A percentile compares a stretch with the other conserved stretches of the same genome.
phyloP scores from a whole-genome alignment of 2,329 filamentous ascomycete genomes.

The Ascochyta fabae region DNA sequence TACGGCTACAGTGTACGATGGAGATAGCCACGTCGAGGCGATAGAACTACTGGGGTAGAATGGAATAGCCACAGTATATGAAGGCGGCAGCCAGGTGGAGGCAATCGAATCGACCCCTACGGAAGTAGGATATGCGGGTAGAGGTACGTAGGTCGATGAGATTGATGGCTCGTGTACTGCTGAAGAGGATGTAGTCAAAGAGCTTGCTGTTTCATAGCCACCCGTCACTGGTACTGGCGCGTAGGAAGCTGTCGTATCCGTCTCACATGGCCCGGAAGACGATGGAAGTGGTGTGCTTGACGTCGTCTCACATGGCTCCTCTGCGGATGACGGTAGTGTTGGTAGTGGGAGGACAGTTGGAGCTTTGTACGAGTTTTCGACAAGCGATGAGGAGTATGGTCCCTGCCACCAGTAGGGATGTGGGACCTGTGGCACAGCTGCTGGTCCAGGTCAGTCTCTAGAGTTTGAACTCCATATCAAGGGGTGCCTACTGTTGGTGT shows the following conservation, averaged over 20 bases:
- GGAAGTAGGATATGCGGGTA: neutral
- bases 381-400: conserved; percentile 5
- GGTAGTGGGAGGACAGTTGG: conserved; percentile 1
- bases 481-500: conserved; percentile 20
- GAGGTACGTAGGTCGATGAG: neutral
- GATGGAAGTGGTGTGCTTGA: conserved; percentile 3
- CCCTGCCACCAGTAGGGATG: conserved; percentile 24
- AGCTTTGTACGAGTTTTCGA: conserved; percentile 6
- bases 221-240: conserved; percentile 1
- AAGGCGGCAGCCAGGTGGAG: conserved; percentile 15
- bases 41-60: conserved; percentile 4
- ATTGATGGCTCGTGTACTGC: neutral
- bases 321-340: conserved; percentile 3
- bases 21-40: conserved; percentile 7
- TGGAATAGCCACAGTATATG: conserved; percentile 8
- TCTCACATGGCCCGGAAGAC: conserved; percentile 19
- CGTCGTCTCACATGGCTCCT: conserved; percentile 15
- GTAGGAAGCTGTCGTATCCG: neutral
- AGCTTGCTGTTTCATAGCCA: neutral
- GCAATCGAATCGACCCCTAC: conserved; percentile 6
- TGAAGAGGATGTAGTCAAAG: neutral
- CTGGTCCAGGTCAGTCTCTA: conserved; percentile 13
- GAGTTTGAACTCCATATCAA: neutral
- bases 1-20: conserved; percentile 7
- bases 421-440: conserved; percentile 16